Percentiles rank a stretch among this genome's conserved stretches.
These are phyloP conservation scores for Heterobasidion annosum DNA, from an alignment of 1,284 basidiomycete species.

Conservation along the genomic window DNA sequence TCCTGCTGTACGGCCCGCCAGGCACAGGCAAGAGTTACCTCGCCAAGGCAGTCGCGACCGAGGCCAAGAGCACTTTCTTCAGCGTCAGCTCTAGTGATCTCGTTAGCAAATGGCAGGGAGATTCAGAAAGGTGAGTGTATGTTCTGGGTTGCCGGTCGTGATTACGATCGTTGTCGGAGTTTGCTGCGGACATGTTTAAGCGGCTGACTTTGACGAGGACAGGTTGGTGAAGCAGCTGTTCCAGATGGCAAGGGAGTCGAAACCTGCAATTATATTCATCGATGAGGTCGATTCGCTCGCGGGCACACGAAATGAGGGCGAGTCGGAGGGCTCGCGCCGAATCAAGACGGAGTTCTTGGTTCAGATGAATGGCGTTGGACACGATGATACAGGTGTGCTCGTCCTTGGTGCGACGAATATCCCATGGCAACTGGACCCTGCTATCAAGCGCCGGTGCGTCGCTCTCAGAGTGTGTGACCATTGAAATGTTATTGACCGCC, in stretches of 20 bases:
- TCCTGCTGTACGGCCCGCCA: constrained; percentile 92
- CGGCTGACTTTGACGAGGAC: neutral
- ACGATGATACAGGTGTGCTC: constrained; percentile 95
- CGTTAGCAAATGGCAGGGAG: constrained; percentile 99
- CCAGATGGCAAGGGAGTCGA: constrained; percentile 91
- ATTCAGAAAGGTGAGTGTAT: constrained; percentile 78
- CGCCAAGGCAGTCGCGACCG: constrained; percentile 97
- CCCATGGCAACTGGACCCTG: constrained; percentile 94
- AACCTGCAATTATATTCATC: constrained; percentile 98
- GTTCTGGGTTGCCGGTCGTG: neutral
- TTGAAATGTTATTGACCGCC: neutral
- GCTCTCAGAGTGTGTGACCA: neutral
- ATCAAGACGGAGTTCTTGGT: constrained; percentile 99
- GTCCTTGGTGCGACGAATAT: constrained; percentile 99
- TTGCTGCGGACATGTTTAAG: neutral
- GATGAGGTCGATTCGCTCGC: constrained; percentile 98
- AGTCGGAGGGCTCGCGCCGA: constrained; percentile 90
- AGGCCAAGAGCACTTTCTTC: constrained; percentile 98
- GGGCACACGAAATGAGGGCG: constrained; percentile 91
- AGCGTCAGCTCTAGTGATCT: constrained; percentile 92
- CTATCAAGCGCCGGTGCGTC: constrained; percentile 87
- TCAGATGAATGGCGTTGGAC: constrained; percentile 98
- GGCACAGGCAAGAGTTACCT: constrained; percentile 94
- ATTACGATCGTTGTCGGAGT: neutral
- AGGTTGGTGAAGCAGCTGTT: constrained; percentile 97